phyloP scores from a whole-genome alignment of 176 grass and related monocot genomes.

The Avena atlantica region DNA sequence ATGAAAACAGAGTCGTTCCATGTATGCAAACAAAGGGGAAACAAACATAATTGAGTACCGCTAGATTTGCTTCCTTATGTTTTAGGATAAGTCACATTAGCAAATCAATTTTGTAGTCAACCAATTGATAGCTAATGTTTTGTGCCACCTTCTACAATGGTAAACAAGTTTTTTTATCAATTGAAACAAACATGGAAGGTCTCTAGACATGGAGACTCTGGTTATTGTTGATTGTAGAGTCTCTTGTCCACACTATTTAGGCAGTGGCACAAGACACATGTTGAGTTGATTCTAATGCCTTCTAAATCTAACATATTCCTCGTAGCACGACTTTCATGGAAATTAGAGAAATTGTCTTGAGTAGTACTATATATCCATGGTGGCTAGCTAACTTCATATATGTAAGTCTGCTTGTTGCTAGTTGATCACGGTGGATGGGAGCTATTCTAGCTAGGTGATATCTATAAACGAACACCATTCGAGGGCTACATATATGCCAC shows the following conservation, averaged over 20 bases:
- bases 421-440: too few relatives aligned
- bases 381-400: background rate
- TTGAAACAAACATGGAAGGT: background rate
- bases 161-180: background rate
- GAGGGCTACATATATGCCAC: too few relatives aligned
- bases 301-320: background rate
- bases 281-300: background rate
- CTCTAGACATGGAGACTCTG: background rate
- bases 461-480: too few relatives aligned
- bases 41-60: too few relatives aligned
- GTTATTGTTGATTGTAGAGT: background rate
- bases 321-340: background rate
- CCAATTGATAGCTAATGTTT: background rate
- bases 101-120: too few relatives aligned
- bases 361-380: background rate
- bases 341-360: background rate
- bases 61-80: too few relatives aligned
- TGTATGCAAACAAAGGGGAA: too few relatives aligned
- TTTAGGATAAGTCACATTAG: too few relatives aligned
- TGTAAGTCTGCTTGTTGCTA: background rate
- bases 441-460: too few relatives aligned
- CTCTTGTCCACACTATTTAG: background rate
- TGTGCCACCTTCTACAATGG: fast-evolving
- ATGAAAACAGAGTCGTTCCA: background rate
- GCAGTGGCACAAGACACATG: background rate